phyloP scores from a whole-genome alignment of 1,284 basidiomycete species.

The Cutaneotrichosporon cavernicola region DNA sequence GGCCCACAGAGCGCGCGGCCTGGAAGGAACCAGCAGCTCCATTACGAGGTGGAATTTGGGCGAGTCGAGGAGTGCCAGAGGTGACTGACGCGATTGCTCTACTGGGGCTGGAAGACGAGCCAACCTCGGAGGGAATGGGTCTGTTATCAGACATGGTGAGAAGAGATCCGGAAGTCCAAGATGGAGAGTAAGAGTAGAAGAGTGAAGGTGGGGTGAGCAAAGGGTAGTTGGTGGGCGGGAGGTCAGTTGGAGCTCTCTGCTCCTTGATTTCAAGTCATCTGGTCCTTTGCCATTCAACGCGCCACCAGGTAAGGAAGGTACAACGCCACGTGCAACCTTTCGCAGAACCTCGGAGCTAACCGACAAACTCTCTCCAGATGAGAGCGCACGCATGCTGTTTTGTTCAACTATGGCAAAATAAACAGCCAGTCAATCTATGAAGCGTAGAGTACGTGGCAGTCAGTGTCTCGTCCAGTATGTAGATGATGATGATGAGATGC shows the following conservation, averaged over 20 bases:
- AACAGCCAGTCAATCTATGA: too few relatives aligned
- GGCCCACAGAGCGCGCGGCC: background rate
- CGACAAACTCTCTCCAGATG: background rate
- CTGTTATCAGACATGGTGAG: constrained; percentile 1
- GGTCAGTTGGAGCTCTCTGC: background rate
- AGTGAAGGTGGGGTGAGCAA: background rate
- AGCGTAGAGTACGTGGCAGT: too few relatives aligned
- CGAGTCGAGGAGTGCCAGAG: constrained; percentile 20
- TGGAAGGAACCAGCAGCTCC: constrained; percentile 13
- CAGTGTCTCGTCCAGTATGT: background rate
- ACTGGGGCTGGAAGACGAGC: background rate
- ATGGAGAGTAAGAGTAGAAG: background rate
- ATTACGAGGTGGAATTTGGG: constrained; percentile 20
- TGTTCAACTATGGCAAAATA: too few relatives aligned
- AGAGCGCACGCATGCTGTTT: too few relatives aligned
- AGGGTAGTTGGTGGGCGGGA: background rate
- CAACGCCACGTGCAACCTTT: background rate
- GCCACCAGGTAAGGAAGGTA: background rate
- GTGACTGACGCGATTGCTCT: background rate
- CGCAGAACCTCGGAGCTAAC: background rate
- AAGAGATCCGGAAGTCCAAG: background rate
- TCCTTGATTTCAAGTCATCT: background rate
- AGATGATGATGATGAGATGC: background rate
- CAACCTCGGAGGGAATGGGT: background rate
- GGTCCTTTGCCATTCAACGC: background rate